phyloP scores from a whole-genome alignment of 2,329 filamentous ascomycete species.

The Neonectria punicea region DNA sequence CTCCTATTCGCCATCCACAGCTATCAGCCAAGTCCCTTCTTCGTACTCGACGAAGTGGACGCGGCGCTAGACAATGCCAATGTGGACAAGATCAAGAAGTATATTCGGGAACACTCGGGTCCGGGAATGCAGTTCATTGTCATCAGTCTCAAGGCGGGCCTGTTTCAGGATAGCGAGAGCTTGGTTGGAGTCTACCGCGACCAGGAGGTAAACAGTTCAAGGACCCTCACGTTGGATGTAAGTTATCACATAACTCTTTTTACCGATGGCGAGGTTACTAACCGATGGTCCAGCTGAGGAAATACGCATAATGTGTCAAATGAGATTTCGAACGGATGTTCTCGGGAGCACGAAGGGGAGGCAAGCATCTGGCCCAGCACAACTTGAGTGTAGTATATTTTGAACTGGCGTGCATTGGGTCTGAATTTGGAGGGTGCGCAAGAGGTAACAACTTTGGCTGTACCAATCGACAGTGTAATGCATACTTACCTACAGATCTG shows the following conservation, averaged over 20 bases:
- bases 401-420: constrained; percentile 4
- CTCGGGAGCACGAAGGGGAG: constrained; percentile 2
- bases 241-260: constrained; percentile 55
- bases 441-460: constrained; percentile 15
- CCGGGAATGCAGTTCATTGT: constrained; percentile 99
- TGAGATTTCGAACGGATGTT: not conserved
- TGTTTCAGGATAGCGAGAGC: constrained; percentile 97
- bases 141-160: constrained; percentile 92
- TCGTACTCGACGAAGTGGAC: constrained; percentile 97
- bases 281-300: constrained; percentile 43
- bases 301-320: constrained; percentile 45
- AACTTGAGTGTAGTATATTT: constrained; percentile 1
- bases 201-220: constrained; percentile 91
- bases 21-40: constrained; percentile 95
- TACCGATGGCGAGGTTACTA: constrained; percentile 12
- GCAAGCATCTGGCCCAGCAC: not conserved
- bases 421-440: constrained; percentile 13
- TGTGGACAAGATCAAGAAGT: constrained; percentile 94
- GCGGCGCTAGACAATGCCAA: constrained; percentile 98
- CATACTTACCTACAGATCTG: constrained; percentile 8
- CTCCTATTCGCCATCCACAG: constrained; percentile 96
- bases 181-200: constrained; percentile 96
- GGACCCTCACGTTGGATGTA: constrained; percentile 93
- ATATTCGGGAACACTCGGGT: constrained; percentile 91
- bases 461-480: constrained; percentile 21